Base-by-base conservation (phyloP, 176 grass and related monocot species). In the Oropetium thomaeum region DNA sequence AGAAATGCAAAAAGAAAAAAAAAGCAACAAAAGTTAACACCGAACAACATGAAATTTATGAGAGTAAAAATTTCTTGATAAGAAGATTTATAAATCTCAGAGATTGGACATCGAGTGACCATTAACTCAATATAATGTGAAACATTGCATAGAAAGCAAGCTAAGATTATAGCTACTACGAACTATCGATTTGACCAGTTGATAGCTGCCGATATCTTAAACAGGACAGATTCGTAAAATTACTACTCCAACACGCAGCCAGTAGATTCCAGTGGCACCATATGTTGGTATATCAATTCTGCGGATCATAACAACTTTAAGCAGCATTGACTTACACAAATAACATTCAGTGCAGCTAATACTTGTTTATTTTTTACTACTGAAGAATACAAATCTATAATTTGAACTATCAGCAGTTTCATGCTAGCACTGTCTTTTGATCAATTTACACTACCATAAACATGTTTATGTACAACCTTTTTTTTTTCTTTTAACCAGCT, bases 141-240 rank as follows among this genome's bases (percentile, higher is more conserved):
- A 67, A 79, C 37, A 68, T 52, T 11, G n/a, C 43, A 78, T 20
- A 29, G 10, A 7, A 73, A 78, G 28, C 13, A 42, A 72, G 38
- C 1, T 58, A 16, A 25, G 6, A 66, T 28, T 27, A 20, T 26
- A 26, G 3, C 30, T 77, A 54, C 19, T 53, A 55, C 9, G 4
- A 11, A 1, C 8, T 26, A 55, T 26, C 8, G 17, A 55, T 55
- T 4, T 5, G 52, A 26, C 25, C 8, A 55, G 32, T 62, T 44
- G 27, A 35, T 74, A 22, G 44, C 17, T 17, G 10, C 8, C 7
- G 64, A 17, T 9, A 44, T 47, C 71, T 58, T 20, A 76, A 57
- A 22, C 1, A 38, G 30, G 22, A 69, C 16, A 63, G 16, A 45
- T 44, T 33, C 8, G 3, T 20, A 78, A 3, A 38, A 38, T 27